A percentile compares a stretch with the other conserved stretches of the same genome.
Conservation (phyloP, 352 stramenopile genomes). For the Pythium brachiatum region DNA sequence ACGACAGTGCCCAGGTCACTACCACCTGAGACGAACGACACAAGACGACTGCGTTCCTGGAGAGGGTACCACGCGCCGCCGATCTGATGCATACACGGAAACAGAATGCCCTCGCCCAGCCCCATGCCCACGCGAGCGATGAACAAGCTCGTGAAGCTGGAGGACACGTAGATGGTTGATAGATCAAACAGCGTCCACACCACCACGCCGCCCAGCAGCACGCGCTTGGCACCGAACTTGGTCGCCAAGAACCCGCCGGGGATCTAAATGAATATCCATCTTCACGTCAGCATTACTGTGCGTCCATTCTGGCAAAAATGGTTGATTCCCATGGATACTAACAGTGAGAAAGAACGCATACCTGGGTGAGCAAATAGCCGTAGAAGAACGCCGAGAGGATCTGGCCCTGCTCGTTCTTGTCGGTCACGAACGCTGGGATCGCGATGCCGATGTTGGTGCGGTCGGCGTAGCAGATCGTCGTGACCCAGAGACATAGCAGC, state of each 20-base stretch:
- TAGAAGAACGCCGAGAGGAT: slow-evolving; percentile 87
- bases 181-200: slow-evolving; percentile 86
- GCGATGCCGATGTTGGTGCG: slow-evolving; percentile 88
- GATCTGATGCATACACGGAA: slow-evolving; percentile 88
- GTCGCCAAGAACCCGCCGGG: slow-evolving; percentile 70
- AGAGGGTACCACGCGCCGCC: slow-evolving; percentile 80
- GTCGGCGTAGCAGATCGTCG: slow-evolving; percentile 85
- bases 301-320: too few species aligned
- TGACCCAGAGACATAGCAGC: slow-evolving; percentile 68
- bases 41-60: slow-evolving; percentile 77
- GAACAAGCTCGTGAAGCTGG: slow-evolving; percentile 66
- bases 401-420: slow-evolving; percentile 77
- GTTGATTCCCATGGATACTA: too few species aligned
- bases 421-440: slow-evolving; percentile 66
- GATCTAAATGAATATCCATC: slow-evolving; percentile 39
- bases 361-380: slow-evolving; percentile 85
- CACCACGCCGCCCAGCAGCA: slow-evolving; percentile 72
- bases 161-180: slow-evolving; percentile 64
- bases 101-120: slow-evolving; percentile 83
- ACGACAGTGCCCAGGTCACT: slow-evolving; percentile 82
- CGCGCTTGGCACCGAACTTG: slow-evolving; percentile 66
- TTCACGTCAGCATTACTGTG: background rate
- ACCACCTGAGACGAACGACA: slow-evolving; percentile 72
- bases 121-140: slow-evolving; percentile 78
- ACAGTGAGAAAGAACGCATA: slow-evolving; percentile 21